Percentiles rank a stretch among this genome's conserved stretches.
These are phyloP conservation scores for Ustilago sp. DNA, from an alignment of 1,284 basidiomycete genomes.

Conservation along the genomic window DNA sequence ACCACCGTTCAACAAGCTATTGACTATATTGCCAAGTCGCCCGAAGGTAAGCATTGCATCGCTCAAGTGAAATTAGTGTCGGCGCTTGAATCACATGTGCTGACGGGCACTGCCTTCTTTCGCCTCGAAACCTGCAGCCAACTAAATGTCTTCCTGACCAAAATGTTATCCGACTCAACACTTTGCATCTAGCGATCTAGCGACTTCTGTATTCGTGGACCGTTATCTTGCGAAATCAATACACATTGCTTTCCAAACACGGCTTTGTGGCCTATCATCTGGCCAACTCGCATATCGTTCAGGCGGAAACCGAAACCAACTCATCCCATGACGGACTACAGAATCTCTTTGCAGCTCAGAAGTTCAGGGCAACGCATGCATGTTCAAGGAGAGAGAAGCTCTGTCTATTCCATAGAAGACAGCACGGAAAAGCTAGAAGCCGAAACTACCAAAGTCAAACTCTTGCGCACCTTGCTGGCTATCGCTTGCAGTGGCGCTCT, in stretches of 20 bases:
- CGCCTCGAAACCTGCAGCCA: not conserved
- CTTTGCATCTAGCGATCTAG: not conserved
- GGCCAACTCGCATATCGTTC: not conserved
- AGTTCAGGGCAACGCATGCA: not conserved
- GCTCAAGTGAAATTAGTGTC: not conserved
- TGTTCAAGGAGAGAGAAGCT: not conserved
- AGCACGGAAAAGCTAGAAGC: constrained; percentile 33
- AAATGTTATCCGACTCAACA: not conserved
- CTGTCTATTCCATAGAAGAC: constrained; percentile 11
- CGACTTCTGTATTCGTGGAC: constrained; percentile 1
- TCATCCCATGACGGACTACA: not conserved
- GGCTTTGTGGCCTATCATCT: not conserved
- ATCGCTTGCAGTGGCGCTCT: constrained; percentile 47
- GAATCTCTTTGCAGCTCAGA: not conserved
- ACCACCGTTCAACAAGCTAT: constrained; percentile 94
- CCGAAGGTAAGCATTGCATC: constrained; percentile 74
- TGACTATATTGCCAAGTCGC: constrained; percentile 95
- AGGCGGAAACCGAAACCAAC: not conserved
- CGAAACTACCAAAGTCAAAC: constrained; percentile 58
- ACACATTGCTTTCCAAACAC: not conserved
- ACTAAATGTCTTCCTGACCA: constrained; percentile 8
- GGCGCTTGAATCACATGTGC: not conserved
- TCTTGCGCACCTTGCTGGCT: constrained; percentile 59
- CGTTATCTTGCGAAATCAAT: constrained; percentile 10
- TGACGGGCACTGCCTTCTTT: not conserved